Conservation (phyloP, 148 eudicot genomes). For the Silene conica region DNA sequence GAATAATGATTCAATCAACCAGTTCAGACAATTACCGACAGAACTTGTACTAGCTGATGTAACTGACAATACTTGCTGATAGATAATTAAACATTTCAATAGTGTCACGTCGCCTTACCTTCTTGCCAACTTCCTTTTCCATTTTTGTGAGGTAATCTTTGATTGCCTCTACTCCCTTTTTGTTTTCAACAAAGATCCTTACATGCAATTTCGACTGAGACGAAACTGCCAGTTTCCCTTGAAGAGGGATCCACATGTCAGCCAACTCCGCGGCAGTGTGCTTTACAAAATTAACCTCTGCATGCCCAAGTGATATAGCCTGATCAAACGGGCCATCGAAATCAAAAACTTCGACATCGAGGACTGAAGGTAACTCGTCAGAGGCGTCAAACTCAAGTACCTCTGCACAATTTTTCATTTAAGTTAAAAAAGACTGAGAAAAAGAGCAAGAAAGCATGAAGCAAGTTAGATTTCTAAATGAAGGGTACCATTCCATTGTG, state of each 20-base stretch:
- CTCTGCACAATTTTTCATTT: slow-evolving; percentile 40
- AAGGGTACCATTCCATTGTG: slow-evolving; percentile 81
- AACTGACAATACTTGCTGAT: neutral
- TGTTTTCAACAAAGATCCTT: slow-evolving; percentile 83
- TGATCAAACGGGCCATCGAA: slow-evolving; percentile 91
- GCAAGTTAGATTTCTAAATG: slow-evolving; percentile 1
- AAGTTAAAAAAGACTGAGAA: neutral
- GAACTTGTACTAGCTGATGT: neutral
- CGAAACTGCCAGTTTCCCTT: slow-evolving; percentile 72
- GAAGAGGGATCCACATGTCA: slow-evolving; percentile 81
- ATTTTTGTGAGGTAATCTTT: slow-evolving; percentile 73
- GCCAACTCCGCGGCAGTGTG: slow-evolving; percentile 63
- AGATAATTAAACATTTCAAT: neutral
- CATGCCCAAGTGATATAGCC: slow-evolving; percentile 78
- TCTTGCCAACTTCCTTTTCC: slow-evolving; percentile 93
- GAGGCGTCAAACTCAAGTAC: slow-evolving; percentile 87
- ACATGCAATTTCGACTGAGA: slow-evolving; percentile 79
- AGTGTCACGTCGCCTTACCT: slow-evolving; percentile 35
- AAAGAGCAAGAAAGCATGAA: slow-evolving; percentile 1
- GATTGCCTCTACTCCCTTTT: slow-evolving; percentile 71
- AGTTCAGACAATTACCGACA: neutral
- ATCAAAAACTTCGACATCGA: slow-evolving; percentile 82
- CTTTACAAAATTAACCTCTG: slow-evolving; percentile 83
- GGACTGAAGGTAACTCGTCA: slow-evolving; percentile 81
- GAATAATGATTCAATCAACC: neutral